Base-by-base conservation (phyloP, 441 rosid species). In the Jatropha podagrica region DNA sequence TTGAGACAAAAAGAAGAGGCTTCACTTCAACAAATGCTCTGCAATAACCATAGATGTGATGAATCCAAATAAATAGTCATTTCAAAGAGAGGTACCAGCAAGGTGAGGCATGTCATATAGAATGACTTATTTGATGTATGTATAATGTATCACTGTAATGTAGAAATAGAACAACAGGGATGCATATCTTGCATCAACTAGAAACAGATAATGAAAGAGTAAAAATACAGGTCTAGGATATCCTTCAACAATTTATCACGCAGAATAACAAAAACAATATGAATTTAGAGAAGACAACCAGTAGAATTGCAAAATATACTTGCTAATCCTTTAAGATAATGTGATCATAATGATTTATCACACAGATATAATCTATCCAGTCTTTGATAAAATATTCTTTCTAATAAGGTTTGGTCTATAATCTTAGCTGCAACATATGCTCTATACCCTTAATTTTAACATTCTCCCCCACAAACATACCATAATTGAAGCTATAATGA, bases 1-100 rank as follows among this genome's bases (percentile, higher is more conserved):
- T 82, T 41, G 83, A 63, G 18, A 89, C 88, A 78, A 89, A 88
- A 58, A 96, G 90, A 55, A 90, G 73, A 63, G 99, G 98, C 83
- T 96, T 96, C 65, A 96, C 86, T 89, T 96, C 99, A 76, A 96
- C 92, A 71, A 86, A 84, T 40, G 98, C 94, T 60, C 99, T 96
- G 87, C 81, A 84, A 84, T 55, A 73, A 68, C 64, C 56, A 68
- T 67, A 58, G 68, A 37, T 56, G 17, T 27, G 44, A 62, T 13
- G 7, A 58, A 13, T 26, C 68, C 67, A 65, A n/a, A 15, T 23
- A 15, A 37, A 38, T 23, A 63, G 56, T 14, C 74, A 69, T 48
- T 64, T 63, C 70, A 61, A 63, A 32, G 13, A 13, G 12, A 65
- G 55, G 55, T 6, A 49, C 20, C 61, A 52, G 44, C 61, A 23